phyloP scores from a whole-genome alignment of 2,329 filamentous ascomycete species.

The Curvularia spicifera region DNA sequence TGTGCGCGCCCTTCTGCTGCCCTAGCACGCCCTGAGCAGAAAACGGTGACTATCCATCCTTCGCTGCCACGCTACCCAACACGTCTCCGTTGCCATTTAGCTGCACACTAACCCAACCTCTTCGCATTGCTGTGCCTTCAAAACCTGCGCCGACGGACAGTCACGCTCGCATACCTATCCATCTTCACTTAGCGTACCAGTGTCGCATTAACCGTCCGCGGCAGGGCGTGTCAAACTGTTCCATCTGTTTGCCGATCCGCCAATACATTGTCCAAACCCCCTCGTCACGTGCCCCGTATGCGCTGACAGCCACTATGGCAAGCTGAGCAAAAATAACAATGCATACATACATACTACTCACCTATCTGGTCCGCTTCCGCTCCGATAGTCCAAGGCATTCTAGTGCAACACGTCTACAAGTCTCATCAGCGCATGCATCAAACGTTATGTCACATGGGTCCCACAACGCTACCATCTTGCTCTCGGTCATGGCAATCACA shows the following conservation, averaged over 20 bases:
- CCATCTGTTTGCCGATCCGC: not conserved
- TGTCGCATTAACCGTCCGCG: not conserved
- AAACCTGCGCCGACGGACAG: not conserved
- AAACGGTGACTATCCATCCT: conserved; percentile 22
- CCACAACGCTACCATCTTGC: conserved; percentile 16
- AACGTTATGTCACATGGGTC: conserved; percentile 17
- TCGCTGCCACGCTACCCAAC: conserved; percentile 27
- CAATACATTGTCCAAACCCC: no score
- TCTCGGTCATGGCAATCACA: conserved; percentile 14
- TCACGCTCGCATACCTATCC: not conserved
- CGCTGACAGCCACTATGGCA: conserved; percentile 4
- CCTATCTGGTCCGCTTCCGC: conserved; percentile 11
- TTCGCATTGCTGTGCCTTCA: not conserved
- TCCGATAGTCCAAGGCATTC: conserved; percentile 11
- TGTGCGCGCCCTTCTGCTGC: conserved; percentile 14
- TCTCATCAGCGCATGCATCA: conserved; percentile 27
- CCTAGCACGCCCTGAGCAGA: conserved; percentile 28
- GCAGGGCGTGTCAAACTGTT: not conserved
- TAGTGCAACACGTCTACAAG: conserved; percentile 22
- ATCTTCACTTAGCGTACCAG: not conserved
- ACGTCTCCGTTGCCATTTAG: conserved; percentile 29
- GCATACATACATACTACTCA: not conserved
- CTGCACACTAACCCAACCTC: conserved; percentile 14
- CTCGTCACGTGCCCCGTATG: not conserved
- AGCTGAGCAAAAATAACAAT: conserved; percentile 1